Evolutionary conservation across 1,284 basidiomycete species (phyloP), one percentile per base, ranked within the genome.

Genomic region (Melanopsichium pennsylvanicum): DNA sequence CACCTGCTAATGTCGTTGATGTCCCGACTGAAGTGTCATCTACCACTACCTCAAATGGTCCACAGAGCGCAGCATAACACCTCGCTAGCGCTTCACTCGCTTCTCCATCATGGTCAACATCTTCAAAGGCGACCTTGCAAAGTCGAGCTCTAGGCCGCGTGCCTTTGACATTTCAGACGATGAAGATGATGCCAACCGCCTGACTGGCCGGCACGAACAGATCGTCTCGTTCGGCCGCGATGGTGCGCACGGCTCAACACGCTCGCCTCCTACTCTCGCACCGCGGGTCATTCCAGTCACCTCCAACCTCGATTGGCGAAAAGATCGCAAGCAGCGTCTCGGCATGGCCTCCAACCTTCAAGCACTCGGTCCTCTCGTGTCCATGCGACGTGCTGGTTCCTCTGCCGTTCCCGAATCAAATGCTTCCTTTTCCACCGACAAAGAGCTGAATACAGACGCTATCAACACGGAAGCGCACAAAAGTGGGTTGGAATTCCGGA

Each of bases 321-420:
- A 77, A 22, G 76, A 77, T 19, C 50, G 75, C 16, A 77, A 72
- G 39, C 46, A 61, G 27, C 61, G 75, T 3, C 38, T 77, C 11
- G 76, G 76, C 22, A 33, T 64, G 10, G 64, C 58, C 3, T 23
- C 54, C 12, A 57, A 73, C 29, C 54, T 70, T 5, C 31, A 58
- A 18, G 37, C 47, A 2, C 25, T 72, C 5, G 69, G 73, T 12
- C 68, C 71, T 19, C 54, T 66, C 13, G 54, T 58, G 9, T 62
- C 67, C 19, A 69, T 66, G 51, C 52, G 58, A 7, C 31, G 36
- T n/a, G 32, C 48, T 2, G 54, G 48, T 18, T 55, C 51, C 10
- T 42, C 51, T 2, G 59, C 37, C 13, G 42, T 62, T 8, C 42
- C 59, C 2, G 47, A 21, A 15, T 25, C 39, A 10, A 21, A 35